Evolutionary conservation across 345 rosid species (phyloP), one percentile per base, ranked within the genome.

Genomic region (Geranium brycei): DNA sequence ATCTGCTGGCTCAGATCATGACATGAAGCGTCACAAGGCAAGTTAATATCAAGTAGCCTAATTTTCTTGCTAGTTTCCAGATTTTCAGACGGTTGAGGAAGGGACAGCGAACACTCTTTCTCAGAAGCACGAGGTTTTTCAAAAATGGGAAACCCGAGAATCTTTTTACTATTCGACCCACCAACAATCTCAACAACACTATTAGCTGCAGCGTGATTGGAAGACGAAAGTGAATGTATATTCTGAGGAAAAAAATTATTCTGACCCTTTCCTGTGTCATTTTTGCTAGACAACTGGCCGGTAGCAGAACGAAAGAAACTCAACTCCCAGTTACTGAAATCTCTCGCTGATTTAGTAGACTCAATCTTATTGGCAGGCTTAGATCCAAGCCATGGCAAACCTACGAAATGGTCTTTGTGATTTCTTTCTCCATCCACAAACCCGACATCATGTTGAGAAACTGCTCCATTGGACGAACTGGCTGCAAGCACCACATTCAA

Each of bases 301-400:
- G 72, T 55, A 60, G 83, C 79, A 69, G 79, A 72, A 1, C 67
- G 71, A 65, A 72, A 64, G 77, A 69, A 78, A 73, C 69, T 74
- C 1, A 56, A 64, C 40, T 68, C 75, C 41, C 67, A 65, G 0
- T 68, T 64, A 69, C 79, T 83, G 67, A 78, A 63, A 76, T 86
- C 89, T 62, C 79, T 64, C 62, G 78, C 73, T 1, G 74, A 66
- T 69, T 53, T 58, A 4, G 71, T 63, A 68, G 4, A 11, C 16
- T 77, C 87, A 59, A 65, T 77, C 75, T 74, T 75, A 64, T 58
- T 62, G 62, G 61, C 68, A 38, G 74, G 69, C 69, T 76, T 83
- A 57, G 81, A 74, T 75, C 76, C 80, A 57, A 89, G 77, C 95
- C 97, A 87, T 66, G 96, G 86, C 68, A 87, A 75, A 61, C 77